These are phyloP conservation scores for Diutina scorzettiae DNA, from an alignment of 1,139 yeast species.

Conservation along the genomic window DNA sequence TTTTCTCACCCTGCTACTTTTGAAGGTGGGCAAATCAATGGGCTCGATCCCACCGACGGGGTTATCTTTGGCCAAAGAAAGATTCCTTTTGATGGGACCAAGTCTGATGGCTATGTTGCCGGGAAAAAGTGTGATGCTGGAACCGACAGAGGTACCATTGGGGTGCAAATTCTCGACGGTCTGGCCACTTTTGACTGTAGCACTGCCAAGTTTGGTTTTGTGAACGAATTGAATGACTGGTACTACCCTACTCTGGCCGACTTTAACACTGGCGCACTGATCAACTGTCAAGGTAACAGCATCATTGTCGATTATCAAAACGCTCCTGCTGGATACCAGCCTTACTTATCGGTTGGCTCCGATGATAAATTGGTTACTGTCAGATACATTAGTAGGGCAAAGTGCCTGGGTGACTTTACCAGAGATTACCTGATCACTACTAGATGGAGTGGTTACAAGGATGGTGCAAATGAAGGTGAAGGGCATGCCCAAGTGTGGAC, in stretches of 20 bases:
- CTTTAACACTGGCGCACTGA: neutral
- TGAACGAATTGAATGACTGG: neutral
- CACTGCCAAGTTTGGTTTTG: neutral
- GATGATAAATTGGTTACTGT: neutral
- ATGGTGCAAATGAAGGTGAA: neutral
- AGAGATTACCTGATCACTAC: neutral
- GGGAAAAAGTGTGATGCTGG: neutral
- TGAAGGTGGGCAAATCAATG: neutral
- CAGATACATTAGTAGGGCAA: neutral
- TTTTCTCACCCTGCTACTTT: neutral
- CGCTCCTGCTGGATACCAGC: neutral
- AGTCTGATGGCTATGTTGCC: neutral
- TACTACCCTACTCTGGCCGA: neutral
- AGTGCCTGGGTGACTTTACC: neutral
- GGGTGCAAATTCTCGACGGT: neutral
- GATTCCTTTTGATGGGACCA: neutral
- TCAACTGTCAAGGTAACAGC: neutral
- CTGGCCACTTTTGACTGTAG: neutral
- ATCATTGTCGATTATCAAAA: neutral
- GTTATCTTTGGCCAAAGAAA: neutral
- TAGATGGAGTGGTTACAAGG: neutral
- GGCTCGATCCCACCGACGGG: neutral
- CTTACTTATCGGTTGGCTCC: neutral
- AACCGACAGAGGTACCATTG: neutral
- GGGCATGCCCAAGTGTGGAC: neutral